These are phyloP conservation scores for Nemania sp. DNA, from an alignment of 2,329 filamentous ascomycete species.

Conservation along the genomic window DNA sequence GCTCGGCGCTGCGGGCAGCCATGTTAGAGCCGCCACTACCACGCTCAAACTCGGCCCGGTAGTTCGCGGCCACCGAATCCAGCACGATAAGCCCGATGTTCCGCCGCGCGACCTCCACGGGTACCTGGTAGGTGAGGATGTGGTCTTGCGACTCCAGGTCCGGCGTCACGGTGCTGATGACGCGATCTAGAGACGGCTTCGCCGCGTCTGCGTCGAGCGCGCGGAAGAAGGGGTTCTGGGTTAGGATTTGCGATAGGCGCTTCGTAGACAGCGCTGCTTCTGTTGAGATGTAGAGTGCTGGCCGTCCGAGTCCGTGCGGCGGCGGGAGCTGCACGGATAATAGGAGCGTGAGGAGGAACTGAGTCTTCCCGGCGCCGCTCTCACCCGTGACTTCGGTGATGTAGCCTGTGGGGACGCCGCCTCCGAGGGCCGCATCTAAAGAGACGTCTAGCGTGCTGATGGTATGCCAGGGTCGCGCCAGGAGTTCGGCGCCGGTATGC, in stretches of 20 bases:
- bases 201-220: slow-evolving; percentile 30
- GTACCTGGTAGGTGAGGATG: slow-evolving; percentile 90
- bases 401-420: slow-evolving; percentile 79
- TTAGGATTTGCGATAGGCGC: slow-evolving; percentile 79
- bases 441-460: slow-evolving; percentile 81
- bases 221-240: slow-evolving; percentile 64
- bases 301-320: slow-evolving; percentile 70
- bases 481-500: slow-evolving; percentile 45
- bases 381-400: slow-evolving; percentile 91
- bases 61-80: slow-evolving; percentile 94
- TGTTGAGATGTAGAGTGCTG: slow-evolving; percentile 92
- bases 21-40: slow-evolving; percentile 60
- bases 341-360: slow-evolving; percentile 84
- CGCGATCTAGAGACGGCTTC: slow-evolving; percentile 69
- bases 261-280: slow-evolving; percentile 83
- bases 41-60: slow-evolving; percentile 84
- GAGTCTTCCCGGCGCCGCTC: slow-evolving; percentile 93
- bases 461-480: slow-evolving; percentile 50
- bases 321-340: slow-evolving; percentile 81
- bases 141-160: slow-evolving; percentile 96
- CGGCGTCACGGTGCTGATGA: slow-evolving; percentile 81
- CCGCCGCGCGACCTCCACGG: slow-evolving; percentile 77
- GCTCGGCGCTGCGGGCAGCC: slow-evolving; percentile 75
- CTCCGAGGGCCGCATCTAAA: slow-evolving; percentile 72
- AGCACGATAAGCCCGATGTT: slow-evolving; percentile 81